Evolutionary conservation across 495 filamentous ascomycete species (phyloP), one percentile per base, ranked within the genome.

Genomic region (Oidiodendron maius): DNA sequence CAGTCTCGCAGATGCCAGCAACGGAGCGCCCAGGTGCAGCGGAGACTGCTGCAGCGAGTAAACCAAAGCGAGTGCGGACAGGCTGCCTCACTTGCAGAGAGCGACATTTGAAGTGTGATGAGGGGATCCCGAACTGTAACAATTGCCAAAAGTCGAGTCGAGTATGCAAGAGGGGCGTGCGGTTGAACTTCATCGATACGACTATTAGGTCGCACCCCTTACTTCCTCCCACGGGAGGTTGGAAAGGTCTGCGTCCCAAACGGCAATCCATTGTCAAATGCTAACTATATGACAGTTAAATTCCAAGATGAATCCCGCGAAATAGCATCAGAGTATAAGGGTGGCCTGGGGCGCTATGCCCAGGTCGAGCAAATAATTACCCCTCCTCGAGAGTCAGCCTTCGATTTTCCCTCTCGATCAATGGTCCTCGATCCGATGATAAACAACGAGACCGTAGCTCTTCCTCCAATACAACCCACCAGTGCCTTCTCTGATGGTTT

Each of bases 151-250:
- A 96, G 63, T 91, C 90, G 17, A 89, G 77, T 53, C 74, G 91
- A 38, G 69, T 82, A 32, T 98, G 93, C 72, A 86, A 89, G 61
- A 77, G 91, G 36, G 93, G 93, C 11, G 70, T 96, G 17, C 77
- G 88, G 30, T 74, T 98, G 34, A 98, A 97, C 62, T 98, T 95
- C 59, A 91, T 95, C 54, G 91, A 96, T 59, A 87, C 81, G 6
- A 80, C 84, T 46, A 81, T 82, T 38, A 78, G 83, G 57, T 72
- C 71, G 11, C 89, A 89, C 25, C 87, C 87, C 0, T 68, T 77
- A 34, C 60, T 84, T 38, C 72, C 75, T 17, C 80, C 72, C 2
- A 77, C 81, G 4, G 63, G 74, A 2, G 82, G 87, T 12, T 87
- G 84, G 75, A 75, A 76, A 58, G 81, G 90, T 68, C 74, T 52